Evolutionary conservation across 495 filamentous ascomycete genomes (phyloP).

Genomic region (Aspergillus biplanus): DNA sequence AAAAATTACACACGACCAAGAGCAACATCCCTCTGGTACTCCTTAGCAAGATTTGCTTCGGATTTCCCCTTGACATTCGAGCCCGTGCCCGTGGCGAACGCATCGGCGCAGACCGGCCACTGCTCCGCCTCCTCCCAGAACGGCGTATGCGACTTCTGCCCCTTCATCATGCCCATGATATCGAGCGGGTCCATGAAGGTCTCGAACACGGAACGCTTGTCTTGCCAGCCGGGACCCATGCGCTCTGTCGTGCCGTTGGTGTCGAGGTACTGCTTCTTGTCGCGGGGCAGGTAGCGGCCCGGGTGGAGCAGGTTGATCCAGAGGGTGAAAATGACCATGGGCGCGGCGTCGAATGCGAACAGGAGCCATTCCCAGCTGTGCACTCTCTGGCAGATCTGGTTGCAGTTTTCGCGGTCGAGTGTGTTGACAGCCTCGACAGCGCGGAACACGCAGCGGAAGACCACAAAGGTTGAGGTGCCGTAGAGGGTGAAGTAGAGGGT

Average conservation of each 20-base stretch:
- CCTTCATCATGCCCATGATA: constrained; percentile 31
- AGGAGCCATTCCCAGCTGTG: constrained; percentile 45
- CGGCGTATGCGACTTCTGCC: constrained; percentile 32
- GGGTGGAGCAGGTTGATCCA: constrained; percentile 46
- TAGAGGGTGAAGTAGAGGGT: constrained; percentile 43
- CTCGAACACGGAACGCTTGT: constrained; percentile 32
- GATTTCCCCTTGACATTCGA: constrained; percentile 13
- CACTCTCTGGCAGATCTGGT: constrained; percentile 31
- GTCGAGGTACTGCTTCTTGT: constrained; percentile 38
- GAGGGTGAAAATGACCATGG: constrained; percentile 43
- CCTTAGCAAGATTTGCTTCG: not conserved
- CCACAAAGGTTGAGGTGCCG: constrained; percentile 34
- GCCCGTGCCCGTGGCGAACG: constrained; percentile 35
- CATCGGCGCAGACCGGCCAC: constrained; percentile 36
- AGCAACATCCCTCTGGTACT: not conserved
- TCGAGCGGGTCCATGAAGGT: constrained; percentile 44
- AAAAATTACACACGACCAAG: not conserved
- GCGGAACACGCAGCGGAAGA: constrained; percentile 33
- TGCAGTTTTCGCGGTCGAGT: constrained; percentile 19
- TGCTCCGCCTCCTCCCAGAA: constrained; percentile 36
- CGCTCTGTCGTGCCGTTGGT: constrained; percentile 38
- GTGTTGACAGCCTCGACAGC: constrained; percentile 39
- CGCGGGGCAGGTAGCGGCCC: constrained; percentile 33
- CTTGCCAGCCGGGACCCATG: constrained; percentile 45
- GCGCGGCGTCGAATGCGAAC: constrained; percentile 43